Percentiles rank a stretch among this genome's conserved stretches.
Evolutionary conservation across 1,284 basidiomycete genomes (phyloP).

Genomic region (Rugosomyces carneus): DNA sequence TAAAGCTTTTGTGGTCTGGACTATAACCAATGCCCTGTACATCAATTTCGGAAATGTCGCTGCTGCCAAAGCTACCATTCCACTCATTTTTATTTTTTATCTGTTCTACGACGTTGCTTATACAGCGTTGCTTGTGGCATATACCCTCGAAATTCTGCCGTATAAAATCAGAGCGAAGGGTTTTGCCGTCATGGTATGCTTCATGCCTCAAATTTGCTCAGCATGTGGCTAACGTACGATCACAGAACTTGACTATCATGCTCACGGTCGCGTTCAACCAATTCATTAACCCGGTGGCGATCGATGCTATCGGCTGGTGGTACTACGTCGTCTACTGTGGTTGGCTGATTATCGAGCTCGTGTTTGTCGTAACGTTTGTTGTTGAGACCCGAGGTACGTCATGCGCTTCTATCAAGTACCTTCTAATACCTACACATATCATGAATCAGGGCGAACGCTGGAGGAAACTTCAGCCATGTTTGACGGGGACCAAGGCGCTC

Average conservation of each 20-base stretch:
- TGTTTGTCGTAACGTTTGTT: constrained; percentile 49
- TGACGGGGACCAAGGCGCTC: constrained; percentile 46
- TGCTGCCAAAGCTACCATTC: constrained; percentile 61
- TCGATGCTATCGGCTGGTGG: constrained; percentile 61
- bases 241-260: constrained; percentile 51
- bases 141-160: constrained; percentile 65
- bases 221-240: constrained; percentile 1
- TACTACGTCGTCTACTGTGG: constrained; percentile 62
- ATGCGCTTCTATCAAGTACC: neutral
- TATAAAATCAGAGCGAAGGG: constrained; percentile 64
- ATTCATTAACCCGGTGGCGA: constrained; percentile 68
- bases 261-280: constrained; percentile 62
- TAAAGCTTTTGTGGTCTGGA: constrained; percentile 53
- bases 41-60: constrained; percentile 37
- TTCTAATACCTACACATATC: neutral
- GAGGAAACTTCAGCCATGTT: constrained; percentile 65
- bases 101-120: constrained; percentile 66
- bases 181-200: constrained; percentile 55
- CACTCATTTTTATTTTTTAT: constrained; percentile 67
- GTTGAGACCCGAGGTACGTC: constrained; percentile 55
- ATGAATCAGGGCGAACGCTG: constrained; percentile 44
- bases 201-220: neutral
- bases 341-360: constrained; percentile 53
- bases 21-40: constrained; percentile 54
- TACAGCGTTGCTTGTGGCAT: constrained; percentile 57